Evolutionary conservation across 805 yeast species (phyloP).

Genomic region (Priceomyces melissophilus): DNA sequence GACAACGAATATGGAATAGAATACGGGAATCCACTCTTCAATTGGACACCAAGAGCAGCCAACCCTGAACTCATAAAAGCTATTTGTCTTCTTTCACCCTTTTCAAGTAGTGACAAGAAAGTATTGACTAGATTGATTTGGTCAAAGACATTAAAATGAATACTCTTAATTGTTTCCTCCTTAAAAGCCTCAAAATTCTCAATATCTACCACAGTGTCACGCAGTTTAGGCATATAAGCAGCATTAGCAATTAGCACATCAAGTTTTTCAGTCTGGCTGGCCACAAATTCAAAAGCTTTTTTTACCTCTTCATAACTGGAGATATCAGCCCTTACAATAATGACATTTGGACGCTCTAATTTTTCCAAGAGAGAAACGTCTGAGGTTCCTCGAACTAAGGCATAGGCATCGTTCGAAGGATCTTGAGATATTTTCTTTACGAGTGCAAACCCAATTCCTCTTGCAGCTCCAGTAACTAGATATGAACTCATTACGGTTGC

Average conservation of each 20-base stretch:
- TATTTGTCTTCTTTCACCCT: constrained; percentile 1
- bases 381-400: not conserved
- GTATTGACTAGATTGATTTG: constrained; percentile 4
- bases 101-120: constrained; percentile 5
- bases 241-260: not conserved
- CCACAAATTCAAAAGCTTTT: not conserved
- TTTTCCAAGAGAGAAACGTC: not conserved
- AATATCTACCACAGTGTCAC: not conserved
- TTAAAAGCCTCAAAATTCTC: not conserved
- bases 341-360: not conserved
- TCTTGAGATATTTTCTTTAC: too few relatives aligned
- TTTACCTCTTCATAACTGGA: not conserved
- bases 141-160: constrained; percentile 1
- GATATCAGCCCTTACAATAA: not conserved
- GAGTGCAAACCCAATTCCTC: too few relatives aligned
- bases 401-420: too few relatives aligned
- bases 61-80: constrained; percentile 1
- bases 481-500: too few relatives aligned
- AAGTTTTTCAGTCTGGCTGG: not conserved
- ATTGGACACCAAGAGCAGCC: not conserved
- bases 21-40: not conserved
- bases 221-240: not conserved
- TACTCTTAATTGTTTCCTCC: not conserved
- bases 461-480: too few relatives aligned
- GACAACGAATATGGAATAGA: constrained; percentile 3